These are phyloP conservation scores for Phytophthora ohioensis DNA, from an alignment of 352 stramenopile species.

Conservation along the genomic window DNA sequence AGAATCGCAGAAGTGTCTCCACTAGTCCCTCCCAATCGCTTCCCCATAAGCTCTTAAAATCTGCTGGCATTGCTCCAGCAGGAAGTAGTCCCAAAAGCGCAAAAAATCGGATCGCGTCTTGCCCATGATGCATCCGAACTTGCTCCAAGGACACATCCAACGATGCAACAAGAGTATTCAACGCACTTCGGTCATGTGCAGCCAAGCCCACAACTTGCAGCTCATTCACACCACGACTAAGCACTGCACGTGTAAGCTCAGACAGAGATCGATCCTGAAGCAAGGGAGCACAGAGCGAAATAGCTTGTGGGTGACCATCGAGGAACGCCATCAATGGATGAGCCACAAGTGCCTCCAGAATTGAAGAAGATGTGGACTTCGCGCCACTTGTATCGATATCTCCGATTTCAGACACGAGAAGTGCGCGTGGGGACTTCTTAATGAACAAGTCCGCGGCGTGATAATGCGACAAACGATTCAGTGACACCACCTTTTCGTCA, in stretches of 20 bases:
- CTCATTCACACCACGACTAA: constrained; percentile 74
- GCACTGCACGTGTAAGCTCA: constrained; percentile 76
- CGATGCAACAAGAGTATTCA: constrained; percentile 82
- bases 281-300: constrained; percentile 78
- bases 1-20: constrained; percentile 77
- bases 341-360: constrained; percentile 65
- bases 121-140: constrained; percentile 70
- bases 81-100: constrained; percentile 74
- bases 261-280: constrained; percentile 79
- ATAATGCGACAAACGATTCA: constrained; percentile 77
- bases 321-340: constrained; percentile 86
- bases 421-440: constrained; percentile 73
- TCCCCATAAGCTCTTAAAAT: constrained; percentile 83
- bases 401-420: constrained; percentile 75
- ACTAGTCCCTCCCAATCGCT: constrained; percentile 70
- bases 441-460: constrained; percentile 82
- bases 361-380: constrained; percentile 44
- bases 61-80: constrained; percentile 74
- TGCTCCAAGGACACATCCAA: constrained; percentile 80
- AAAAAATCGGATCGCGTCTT: constrained; percentile 82
- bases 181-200: constrained; percentile 71
- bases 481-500: constrained; percentile 83
- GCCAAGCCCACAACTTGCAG: constrained; percentile 72
- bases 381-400: constrained; percentile 49
- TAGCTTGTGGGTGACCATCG: constrained; percentile 83